A percentile compares a stretch with the other conserved stretches of the same genome.
Evolutionary conservation across 2,329 filamentous ascomycete genomes (phyloP).

Genomic region (Raffaelea ambrosiae): DNA sequence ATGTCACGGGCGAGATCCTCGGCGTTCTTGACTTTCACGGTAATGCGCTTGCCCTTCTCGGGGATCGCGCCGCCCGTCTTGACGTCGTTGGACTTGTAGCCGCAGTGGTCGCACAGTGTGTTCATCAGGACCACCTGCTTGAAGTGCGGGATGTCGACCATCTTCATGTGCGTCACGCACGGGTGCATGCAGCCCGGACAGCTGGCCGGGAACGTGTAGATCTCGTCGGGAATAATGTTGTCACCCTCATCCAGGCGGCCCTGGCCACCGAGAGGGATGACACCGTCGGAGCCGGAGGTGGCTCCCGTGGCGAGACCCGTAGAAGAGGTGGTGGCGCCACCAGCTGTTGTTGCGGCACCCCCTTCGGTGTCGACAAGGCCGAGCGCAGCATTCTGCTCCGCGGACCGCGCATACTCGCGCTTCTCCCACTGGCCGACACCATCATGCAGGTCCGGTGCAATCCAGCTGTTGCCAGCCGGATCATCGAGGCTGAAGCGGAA

Average conservation of each 20-base stretch:
- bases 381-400: constrained; percentile 78
- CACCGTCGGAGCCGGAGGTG: constrained; percentile 29
- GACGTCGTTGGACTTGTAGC: constrained; percentile 92
- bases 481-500: constrained; percentile 88
- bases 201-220: constrained; percentile 84
- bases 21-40: constrained; percentile 57
- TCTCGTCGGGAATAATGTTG: constrained; percentile 85
- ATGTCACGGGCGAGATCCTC: constrained; percentile 85
- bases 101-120: constrained; percentile 84
- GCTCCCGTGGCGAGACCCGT: constrained; percentile 18
- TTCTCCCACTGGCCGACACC: constrained; percentile 83
- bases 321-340: constrained; percentile 9
- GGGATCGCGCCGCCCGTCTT: constrained; percentile 95
- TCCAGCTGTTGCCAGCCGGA: constrained; percentile 91
- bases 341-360: constrained; percentile 19
- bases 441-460: constrained; percentile 75
- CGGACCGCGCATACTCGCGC: constrained; percentile 71
- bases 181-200: constrained; percentile 84
- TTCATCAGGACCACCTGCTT: constrained; percentile 96
- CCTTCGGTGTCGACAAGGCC: constrained; percentile 62
- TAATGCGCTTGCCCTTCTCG: constrained; percentile 75
- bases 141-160: constrained; percentile 96
- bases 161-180: constrained; percentile 94
- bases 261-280: constrained; percentile 38
- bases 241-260: constrained; percentile 43